Evolutionary conservation across 2,329 filamentous ascomycete genomes (phyloP).

Genomic region (Arachnopeziza araneosa): DNA sequence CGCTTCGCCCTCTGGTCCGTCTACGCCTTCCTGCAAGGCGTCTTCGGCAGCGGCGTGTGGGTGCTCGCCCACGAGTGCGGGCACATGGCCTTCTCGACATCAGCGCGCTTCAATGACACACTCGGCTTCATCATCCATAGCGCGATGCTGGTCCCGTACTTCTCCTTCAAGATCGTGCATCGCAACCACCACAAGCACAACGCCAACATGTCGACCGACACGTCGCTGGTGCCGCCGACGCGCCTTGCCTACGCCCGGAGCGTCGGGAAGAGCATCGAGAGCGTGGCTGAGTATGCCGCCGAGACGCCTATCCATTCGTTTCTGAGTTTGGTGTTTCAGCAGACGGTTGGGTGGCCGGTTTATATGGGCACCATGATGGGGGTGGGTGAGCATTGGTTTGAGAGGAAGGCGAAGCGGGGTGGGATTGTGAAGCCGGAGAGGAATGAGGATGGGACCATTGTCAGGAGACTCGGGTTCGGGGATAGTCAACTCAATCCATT

Average conservation of each 20-base stretch:
- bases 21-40: conserved; percentile 60
- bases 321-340: conserved; percentile 49
- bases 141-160: conserved; percentile 60
- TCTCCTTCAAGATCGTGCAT: conserved; percentile 67
- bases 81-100: conserved; percentile 60
- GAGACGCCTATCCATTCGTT: conserved; percentile 55
- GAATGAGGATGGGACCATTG: no score
- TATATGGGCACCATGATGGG: conserved; percentile 53
- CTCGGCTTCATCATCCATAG: conserved; percentile 62
- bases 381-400: conserved; percentile 3
- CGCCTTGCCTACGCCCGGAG: conserved; percentile 73
- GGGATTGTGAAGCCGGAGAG: conserved; percentile 40
- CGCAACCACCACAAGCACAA: conserved; percentile 62
- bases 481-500: no score
- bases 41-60: conserved; percentile 63
- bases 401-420: conserved; percentile 29
- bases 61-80: conserved; percentile 66
- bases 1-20: conserved; percentile 46
- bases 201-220: conserved; percentile 61
- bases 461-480: no score
- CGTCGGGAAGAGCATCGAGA: conserved; percentile 44
- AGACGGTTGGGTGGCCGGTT: conserved; percentile 56
- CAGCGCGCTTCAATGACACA: conserved; percentile 51
- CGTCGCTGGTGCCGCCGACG: conserved; percentile 52
- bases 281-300: conserved; percentile 43